Evolutionary conservation across 2,329 filamentous ascomycete species (phyloP), one percentile per base, ranked within the genome.

Genomic region (Metarhizium rileyi): DNA sequence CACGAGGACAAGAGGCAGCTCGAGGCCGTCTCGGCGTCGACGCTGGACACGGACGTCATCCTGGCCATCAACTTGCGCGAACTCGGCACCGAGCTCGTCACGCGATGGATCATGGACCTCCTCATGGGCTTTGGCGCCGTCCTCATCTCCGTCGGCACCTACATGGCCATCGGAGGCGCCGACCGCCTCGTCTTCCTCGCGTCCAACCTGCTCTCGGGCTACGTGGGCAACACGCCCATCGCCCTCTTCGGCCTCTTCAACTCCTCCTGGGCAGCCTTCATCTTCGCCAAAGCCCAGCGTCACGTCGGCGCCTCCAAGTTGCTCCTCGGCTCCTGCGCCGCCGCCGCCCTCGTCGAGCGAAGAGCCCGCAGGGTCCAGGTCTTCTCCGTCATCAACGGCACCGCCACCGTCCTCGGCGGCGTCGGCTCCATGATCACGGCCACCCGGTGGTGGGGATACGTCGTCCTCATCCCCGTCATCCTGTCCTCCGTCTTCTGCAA

Each of bases 141-240:
- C 1, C 55, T 78, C 3, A 76, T 80, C 16, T 71, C 70, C 5
- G 56, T 68, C 0, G 77, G 77, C 8, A 78, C 77, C 0, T 66
- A 72, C 50, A 68, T 80, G 69, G 77, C 77, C 9, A 77, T 79
- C 16, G 72, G 64, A 1, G 76, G 77, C 1, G 69, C 65, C 0
- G 65, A 77, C 45, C 60, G 27, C 0, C 51, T 33, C 0, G 65
- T 78, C 0, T 80, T 61, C 49, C 4, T 61, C 0, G 69, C 71
- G 0, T 77, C 72, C 55, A 80, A 80, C 49, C 58, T 78, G 2
- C 58, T 80, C 0, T 78, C 76, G 0, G 77, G 77, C 1, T 79
- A 78, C 51, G 64, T 80, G 18, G 77, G 77, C 2, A 80, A 80
- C 50, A 63, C 68, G 0, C 68, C 73, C 1, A 69, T 74, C 2